Evolutionary conservation across 306 rosid species (phyloP).

Genomic region (Rosa rugosa): DNA sequence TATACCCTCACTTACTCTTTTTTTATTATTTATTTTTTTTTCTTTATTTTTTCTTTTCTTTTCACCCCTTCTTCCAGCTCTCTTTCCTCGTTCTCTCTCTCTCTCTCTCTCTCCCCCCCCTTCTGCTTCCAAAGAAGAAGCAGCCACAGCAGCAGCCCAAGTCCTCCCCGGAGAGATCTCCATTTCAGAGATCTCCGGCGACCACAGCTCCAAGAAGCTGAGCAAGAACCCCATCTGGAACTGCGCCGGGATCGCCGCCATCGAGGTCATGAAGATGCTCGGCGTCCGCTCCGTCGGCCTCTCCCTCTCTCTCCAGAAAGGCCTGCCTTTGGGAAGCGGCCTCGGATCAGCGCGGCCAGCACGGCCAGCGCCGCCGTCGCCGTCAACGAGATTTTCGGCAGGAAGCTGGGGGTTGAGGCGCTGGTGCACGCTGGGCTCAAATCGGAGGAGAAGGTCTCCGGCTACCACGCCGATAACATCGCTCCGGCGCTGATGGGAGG

Average conservation of each 20-base stretch:
- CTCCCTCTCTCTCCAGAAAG: conserved; percentile 74
- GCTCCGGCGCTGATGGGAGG: conserved; percentile 96
- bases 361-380: conserved; percentile 91
- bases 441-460: conserved; percentile 86
- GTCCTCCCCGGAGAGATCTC: conserved; percentile 68
- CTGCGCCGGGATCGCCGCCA: conserved; percentile 85
- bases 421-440: conserved; percentile 64
- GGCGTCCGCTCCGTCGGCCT: conserved; percentile 74
- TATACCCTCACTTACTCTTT: no score
- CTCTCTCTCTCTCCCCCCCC: no score
- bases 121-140: no score
- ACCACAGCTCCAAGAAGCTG: conserved; percentile 43
- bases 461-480: conserved; percentile 89
- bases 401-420: conserved; percentile 45
- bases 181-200: conserved; percentile 51
- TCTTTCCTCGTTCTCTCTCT: no score
- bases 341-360: conserved; percentile 89
- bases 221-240: conserved; percentile 69
- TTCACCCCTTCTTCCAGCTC: no score
- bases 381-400: conserved; percentile 70
- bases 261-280: conserved; percentile 84
- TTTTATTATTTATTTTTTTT: no score
- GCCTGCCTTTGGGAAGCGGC: conserved; percentile 84
- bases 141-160: no score
- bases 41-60: no score